These are phyloP conservation scores for Mucuna pruriens DNA, from an alignment of 306 rosid species.

Conservation along the genomic window DNA sequence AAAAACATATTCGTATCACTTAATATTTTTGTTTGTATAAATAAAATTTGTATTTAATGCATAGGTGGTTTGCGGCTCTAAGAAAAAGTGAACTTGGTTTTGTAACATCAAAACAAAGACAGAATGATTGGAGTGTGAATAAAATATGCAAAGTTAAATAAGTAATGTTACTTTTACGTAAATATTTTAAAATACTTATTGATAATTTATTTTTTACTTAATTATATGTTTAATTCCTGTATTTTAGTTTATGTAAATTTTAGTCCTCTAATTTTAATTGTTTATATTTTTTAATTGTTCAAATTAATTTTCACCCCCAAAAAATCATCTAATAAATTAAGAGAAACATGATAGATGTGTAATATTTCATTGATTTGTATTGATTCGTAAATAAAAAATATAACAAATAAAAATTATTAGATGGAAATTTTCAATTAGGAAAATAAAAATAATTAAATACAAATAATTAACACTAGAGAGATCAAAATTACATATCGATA, in stretches of 20 bases:
- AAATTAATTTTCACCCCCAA: too few relatives aligned
- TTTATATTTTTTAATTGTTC: neutral
- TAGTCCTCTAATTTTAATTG: neutral
- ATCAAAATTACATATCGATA: too few relatives aligned
- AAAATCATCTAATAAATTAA: too few relatives aligned
- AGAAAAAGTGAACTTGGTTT: neutral
- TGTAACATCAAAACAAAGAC: neutral
- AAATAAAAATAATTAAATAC: too few relatives aligned
- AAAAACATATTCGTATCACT: too few relatives aligned
- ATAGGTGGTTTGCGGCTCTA: neutral
- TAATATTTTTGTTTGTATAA: too few relatives aligned
- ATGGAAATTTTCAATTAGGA: too few relatives aligned
- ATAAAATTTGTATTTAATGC: neutral
- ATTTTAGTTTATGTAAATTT: neutral
- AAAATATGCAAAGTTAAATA: neutral
- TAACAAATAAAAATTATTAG: too few relatives aligned
- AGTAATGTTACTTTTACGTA: neutral
- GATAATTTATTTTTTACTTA: neutral
- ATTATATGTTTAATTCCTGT: neutral
- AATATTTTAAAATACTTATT: neutral
- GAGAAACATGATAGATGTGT: too few relatives aligned
- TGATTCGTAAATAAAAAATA: too few relatives aligned
- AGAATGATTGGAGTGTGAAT: neutral
- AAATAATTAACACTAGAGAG: too few relatives aligned
- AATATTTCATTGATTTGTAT: too few relatives aligned